phyloP scores from a whole-genome alignment of 768 basidiomycete species.

The Agrocybe chaxingu region DNA sequence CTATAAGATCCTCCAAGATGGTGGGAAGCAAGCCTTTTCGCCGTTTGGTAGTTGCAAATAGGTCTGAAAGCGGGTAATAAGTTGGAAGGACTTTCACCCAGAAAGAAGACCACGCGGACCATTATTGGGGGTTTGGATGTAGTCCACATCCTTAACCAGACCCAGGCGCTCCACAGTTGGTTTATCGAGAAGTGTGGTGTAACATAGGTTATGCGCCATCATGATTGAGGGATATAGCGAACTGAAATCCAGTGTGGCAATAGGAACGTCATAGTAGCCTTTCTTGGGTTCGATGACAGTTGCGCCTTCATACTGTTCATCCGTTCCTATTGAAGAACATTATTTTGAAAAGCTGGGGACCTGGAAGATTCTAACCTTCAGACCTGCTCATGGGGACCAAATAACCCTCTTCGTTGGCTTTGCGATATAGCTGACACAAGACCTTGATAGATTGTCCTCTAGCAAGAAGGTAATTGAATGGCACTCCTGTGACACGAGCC shows the following conservation, averaged over 20 bases:
- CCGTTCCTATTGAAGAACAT: constrained; percentile 51
- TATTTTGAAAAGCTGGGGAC: constrained; percentile 2
- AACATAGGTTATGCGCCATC: constrained; percentile 99
- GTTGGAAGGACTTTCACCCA: not conserved
- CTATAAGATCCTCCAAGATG: constrained; percentile 89
- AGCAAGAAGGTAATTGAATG: constrained; percentile 92
- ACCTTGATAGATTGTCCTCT: constrained; percentile 99
- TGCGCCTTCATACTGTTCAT: constrained; percentile 98
- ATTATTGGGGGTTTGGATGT: constrained; percentile 93
- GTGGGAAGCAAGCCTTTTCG: constrained; percentile 91
- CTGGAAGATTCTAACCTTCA: constrained; percentile 55
- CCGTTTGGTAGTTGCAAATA: constrained; percentile 69
- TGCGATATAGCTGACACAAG: constrained; percentile 90
- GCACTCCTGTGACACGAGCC: constrained; percentile 99
- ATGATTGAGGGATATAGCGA: constrained; percentile 99
- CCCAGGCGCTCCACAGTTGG: constrained; percentile 70
- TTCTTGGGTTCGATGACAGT: constrained; percentile 97
- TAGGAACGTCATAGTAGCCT: constrained; percentile 95
- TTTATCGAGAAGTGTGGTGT: constrained; percentile 91
- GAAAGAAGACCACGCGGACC: constrained; percentile 42
- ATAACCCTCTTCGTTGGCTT: constrained; percentile 89
- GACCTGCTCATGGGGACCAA: constrained; percentile 81
- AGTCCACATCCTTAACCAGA: constrained; percentile 84
- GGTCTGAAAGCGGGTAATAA: constrained; percentile 48
- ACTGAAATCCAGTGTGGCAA: constrained; percentile 97